phyloP scores from a whole-genome alignment of 2,329 filamentous ascomycete genomes.

The Penicillium aurantiogriseum region DNA sequence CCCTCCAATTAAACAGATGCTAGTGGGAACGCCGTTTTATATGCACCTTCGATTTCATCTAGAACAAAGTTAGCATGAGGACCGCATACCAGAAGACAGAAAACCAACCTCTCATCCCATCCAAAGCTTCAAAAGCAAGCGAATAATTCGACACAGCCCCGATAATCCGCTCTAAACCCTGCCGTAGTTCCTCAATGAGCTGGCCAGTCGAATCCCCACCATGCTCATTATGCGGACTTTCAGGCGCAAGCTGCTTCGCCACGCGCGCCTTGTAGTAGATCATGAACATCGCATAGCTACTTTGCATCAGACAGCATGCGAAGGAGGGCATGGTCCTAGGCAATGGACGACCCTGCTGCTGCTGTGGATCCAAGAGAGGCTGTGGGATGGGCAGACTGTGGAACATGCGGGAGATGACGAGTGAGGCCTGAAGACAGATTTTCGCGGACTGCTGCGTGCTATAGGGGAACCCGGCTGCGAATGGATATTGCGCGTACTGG shows the following conservation, averaged over 20 bases:
- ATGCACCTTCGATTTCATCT: constrained; percentile 47
- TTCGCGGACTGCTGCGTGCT: constrained; percentile 43
- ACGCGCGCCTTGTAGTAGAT: constrained; percentile 44
- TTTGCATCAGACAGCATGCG: constrained; percentile 49
- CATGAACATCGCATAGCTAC: constrained; percentile 49
- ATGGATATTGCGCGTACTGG: constrained; percentile 30
- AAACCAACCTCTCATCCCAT: constrained; percentile 45
- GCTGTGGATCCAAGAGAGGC: constrained; percentile 26
- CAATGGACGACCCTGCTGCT: constrained; percentile 13
- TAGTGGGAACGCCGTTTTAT: constrained; percentile 40
- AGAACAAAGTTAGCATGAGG: constrained; percentile 7
- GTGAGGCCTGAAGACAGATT: constrained; percentile 41
- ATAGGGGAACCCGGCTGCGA: constrained; percentile 42
- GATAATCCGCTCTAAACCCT: constrained; percentile 41
- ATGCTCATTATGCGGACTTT: constrained; percentile 20
- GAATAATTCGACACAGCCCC: constrained; percentile 41
- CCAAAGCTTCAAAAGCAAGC: constrained; percentile 43
- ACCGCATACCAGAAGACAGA: neutral
- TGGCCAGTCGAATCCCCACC: constrained; percentile 29
- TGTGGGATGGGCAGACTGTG: constrained; percentile 39
- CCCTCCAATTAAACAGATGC: constrained; percentile 19
- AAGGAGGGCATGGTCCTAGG: constrained; percentile 49
- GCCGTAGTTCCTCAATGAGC: constrained; percentile 37
- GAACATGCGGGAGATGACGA: constrained; percentile 45
- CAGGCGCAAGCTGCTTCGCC: constrained; percentile 32